These are phyloP conservation scores for Cyclostephanos invisitatus DNA, from an alignment of 108 stramenopile genomes.

Conservation along the genomic window DNA sequence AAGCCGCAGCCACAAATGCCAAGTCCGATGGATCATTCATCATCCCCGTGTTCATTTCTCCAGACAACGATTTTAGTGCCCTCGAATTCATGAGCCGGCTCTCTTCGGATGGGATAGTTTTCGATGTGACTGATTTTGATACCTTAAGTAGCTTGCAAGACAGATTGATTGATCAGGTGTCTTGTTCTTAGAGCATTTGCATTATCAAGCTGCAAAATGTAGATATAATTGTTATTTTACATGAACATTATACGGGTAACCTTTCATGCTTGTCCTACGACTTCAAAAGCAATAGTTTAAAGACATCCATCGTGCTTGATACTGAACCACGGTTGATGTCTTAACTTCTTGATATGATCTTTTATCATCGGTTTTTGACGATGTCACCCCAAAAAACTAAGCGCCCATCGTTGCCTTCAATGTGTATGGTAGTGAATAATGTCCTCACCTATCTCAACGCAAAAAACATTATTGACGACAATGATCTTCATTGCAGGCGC, in stretches of 20 bases:
- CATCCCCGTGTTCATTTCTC: conserved; percentile 41
- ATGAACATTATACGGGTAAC: neutral
- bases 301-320: too few relatives aligned
- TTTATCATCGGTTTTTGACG: too few relatives aligned
- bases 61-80: conserved; percentile 7
- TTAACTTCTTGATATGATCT: too few relatives aligned
- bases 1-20: conserved; percentile 19
- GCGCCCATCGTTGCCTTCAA: too few relatives aligned
- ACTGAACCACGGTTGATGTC: too few relatives aligned
- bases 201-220: neutral
- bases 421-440: too few relatives aligned
- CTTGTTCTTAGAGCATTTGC: conserved; percentile 25
- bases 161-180: conserved; percentile 36
- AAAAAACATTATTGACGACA: too few relatives aligned
- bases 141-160: conserved; percentile 29
- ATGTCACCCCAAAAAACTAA: too few relatives aligned
- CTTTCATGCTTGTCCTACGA: too few relatives aligned
- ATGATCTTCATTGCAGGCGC: too few relatives aligned
- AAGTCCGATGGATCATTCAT: conserved; percentile 24
- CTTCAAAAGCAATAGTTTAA: too few relatives aligned
- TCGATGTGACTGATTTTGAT: conserved; percentile 42
- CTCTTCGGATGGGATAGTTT: conserved; percentile 31
- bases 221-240: neutral
- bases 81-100: conserved; percentile 26
- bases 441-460: too few relatives aligned